Conservation (phyloP, 1,284 basidiomycete genomes). For the Gomphus sp. region DNA sequence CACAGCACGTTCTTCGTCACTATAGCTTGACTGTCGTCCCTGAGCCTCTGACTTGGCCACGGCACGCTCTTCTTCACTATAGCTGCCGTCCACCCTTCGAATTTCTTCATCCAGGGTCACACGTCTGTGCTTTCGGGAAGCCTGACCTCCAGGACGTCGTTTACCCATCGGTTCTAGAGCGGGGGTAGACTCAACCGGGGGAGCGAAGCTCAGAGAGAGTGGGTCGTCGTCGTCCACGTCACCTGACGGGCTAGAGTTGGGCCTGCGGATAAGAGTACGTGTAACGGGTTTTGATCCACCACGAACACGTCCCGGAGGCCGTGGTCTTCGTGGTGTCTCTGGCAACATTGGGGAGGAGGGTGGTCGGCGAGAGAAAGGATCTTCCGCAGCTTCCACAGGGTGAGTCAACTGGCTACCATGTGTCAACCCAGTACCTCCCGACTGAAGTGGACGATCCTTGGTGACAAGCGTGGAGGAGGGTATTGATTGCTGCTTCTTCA, state of each 20-base stretch:
- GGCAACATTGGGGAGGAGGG: slow-evolving; percentile 54
- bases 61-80: slow-evolving; percentile 21
- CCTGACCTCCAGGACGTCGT: not conserved
- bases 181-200: slow-evolving; percentile 8
- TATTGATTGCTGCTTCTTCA: not conserved
- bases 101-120: slow-evolving; percentile 60
- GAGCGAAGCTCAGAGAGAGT: slow-evolving; percentile 15
- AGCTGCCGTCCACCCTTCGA: slow-evolving; percentile 31
- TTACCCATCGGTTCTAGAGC: slow-evolving; percentile 2
- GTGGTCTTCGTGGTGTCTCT: slow-evolving; percentile 44
- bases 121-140: slow-evolving; percentile 24
- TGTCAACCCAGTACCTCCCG: not conserved
- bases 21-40: slow-evolving; percentile 1
- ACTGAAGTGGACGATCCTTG: not conserved
- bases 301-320: slow-evolving; percentile 36
- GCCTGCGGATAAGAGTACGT: not conserved
- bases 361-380: slow-evolving; percentile 45
- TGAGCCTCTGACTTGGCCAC: slow-evolving; percentile 19
- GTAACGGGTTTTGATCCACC: not conserved
- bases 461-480: not conserved
- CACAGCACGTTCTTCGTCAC: slow-evolving; percentile 17
- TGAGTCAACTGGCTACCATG: not conserved
- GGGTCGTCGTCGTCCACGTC: slow-evolving; percentile 20
- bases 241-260: not conserved
- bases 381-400: slow-evolving; percentile 11